A percentile compares a stretch with the other conserved stretches of the same genome.
phyloP scores from a whole-genome alignment of 805 yeast genomes.

The Millerozyma acaciae region DNA sequence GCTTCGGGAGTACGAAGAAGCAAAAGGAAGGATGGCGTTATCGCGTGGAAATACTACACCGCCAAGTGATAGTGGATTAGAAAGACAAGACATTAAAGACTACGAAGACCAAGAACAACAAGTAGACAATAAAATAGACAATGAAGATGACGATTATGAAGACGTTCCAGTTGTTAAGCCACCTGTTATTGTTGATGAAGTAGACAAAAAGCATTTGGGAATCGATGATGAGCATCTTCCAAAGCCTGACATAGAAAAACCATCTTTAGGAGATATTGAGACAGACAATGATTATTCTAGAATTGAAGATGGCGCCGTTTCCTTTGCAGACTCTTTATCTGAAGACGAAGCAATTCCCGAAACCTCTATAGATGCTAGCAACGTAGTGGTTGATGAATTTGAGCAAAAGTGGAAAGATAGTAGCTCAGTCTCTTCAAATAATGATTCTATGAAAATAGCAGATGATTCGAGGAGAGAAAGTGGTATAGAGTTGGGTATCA shows the following conservation, averaged over 20 bases:
- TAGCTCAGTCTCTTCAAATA: not conserved
- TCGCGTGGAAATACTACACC: not conserved
- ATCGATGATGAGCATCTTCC: not conserved
- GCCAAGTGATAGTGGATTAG: conserved; percentile 3
- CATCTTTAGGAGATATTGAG: not conserved
- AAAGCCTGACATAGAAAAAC: conserved; percentile 1
- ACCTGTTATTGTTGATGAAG: conserved; percentile 20
- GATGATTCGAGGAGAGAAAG: conserved; percentile 5
- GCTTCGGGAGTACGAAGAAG: conserved; percentile 32
- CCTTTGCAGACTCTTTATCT: conserved; percentile 5
- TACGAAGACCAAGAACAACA: conserved; percentile 13
- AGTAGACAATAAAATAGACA: conserved; percentile 14
- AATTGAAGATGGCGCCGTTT: conserved; percentile 4
- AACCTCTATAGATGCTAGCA: conserved; percentile 18
- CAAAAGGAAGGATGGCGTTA: too few species aligned
- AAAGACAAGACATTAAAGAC: conserved; percentile 12
- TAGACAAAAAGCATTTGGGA: conserved; percentile 13
- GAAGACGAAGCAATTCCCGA: conserved; percentile 11
- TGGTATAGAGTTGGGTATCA: conserved; percentile 17
- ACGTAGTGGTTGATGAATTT: conserved; percentile 22
- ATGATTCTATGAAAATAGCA: too few species aligned
- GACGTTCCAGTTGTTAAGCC: conserved; percentile 18
- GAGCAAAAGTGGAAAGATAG: conserved; percentile 15
- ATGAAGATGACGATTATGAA: conserved; percentile 13
- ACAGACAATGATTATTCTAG: conserved; percentile 3